These are phyloP conservation scores for Camellia granthamiana DNA, from an alignment of 148 eudicot genomes.

Conservation along the genomic window DNA sequence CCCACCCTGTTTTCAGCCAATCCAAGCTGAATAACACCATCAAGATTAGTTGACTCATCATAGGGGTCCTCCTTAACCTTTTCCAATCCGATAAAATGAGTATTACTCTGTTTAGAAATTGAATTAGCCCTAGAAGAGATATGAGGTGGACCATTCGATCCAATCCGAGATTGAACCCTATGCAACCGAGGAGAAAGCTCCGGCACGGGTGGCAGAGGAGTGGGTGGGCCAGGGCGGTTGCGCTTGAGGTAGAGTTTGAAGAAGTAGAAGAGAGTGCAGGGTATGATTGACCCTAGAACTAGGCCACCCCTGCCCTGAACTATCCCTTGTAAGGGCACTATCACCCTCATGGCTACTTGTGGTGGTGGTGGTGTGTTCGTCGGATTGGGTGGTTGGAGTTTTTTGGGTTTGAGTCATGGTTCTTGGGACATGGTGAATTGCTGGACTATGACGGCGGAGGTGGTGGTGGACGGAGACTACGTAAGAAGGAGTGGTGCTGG, in stretches of 20 bases:
- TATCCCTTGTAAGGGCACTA: conserved; percentile 86
- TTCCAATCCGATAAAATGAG: conserved; percentile 36
- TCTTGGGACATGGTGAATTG: not conserved
- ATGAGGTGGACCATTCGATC: conserved; percentile 33
- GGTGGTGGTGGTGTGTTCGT: conserved; percentile 14
- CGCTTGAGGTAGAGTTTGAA: conserved; percentile 71
- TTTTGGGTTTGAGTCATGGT: conserved; percentile 32
- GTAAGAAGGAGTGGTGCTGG: too few relatives aligned
- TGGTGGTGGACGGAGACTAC: not conserved
- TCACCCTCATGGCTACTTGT: conserved; percentile 68
- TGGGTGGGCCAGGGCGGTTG: conserved; percentile 18
- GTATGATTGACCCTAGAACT: conserved; percentile 75
- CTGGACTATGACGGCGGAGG: not conserved
- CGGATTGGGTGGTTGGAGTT: conserved; percentile 12
- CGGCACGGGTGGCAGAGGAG: conserved; percentile 32
- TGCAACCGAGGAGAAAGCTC: conserved; percentile 28
- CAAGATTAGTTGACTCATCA: conserved; percentile 38
- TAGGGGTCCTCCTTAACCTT: conserved; percentile 52
- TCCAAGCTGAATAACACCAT: conserved; percentile 73
- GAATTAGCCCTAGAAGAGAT: conserved; percentile 47
- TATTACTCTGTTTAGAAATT: conserved; percentile 40
- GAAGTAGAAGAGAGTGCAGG: conserved; percentile 87
- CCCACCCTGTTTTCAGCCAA: conserved; percentile 59
- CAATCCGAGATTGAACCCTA: conserved; percentile 54
- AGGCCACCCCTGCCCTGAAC: conserved; percentile 89